These are phyloP conservation scores for Kuraishia capsulata DNA, from an alignment of 805 yeast genomes.

Conservation along the genomic window DNA sequence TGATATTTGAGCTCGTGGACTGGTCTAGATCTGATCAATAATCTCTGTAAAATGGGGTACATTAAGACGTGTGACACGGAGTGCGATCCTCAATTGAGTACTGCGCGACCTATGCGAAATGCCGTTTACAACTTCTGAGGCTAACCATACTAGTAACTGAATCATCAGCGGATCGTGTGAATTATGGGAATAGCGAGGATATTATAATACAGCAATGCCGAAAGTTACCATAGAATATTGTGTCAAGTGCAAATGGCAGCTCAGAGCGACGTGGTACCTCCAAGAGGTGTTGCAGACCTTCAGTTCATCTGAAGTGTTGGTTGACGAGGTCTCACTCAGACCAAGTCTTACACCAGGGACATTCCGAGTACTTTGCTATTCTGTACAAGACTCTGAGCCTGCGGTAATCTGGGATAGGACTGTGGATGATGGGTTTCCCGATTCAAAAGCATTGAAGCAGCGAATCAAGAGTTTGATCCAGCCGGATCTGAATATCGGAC, in stretches of 20 bases:
- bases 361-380: conserved; percentile 51
- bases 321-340: conserved; percentile 43
- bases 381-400: conserved; percentile 30
- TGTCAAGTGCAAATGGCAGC: conserved; percentile 80
- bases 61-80: too few relatives aligned
- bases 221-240: conserved; percentile 66
- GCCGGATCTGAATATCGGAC: conserved; percentile 52
- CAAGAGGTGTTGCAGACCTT: conserved; percentile 85
- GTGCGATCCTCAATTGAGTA: too few relatives aligned
- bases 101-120: too few relatives aligned
- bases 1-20: too few relatives aligned
- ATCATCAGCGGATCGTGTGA: too few relatives aligned
- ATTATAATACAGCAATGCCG: conserved; percentile 44
- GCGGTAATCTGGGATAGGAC: conserved; percentile 53
- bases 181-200: too few relatives aligned
- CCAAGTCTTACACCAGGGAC: conserved; percentile 43
- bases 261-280: conserved; percentile 80
- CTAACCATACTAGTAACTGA: too few relatives aligned
- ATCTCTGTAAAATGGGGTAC: too few relatives aligned
- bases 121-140: too few relatives aligned
- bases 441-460: conserved; percentile 69
- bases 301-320: conserved; percentile 20
- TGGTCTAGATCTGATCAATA: too few relatives aligned
- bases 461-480: conserved; percentile 49
- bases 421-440: conserved; percentile 72